Evolutionary conservation across 2,329 filamentous ascomycete species (phyloP).

Genomic region (Madurella fahalii): DNA sequence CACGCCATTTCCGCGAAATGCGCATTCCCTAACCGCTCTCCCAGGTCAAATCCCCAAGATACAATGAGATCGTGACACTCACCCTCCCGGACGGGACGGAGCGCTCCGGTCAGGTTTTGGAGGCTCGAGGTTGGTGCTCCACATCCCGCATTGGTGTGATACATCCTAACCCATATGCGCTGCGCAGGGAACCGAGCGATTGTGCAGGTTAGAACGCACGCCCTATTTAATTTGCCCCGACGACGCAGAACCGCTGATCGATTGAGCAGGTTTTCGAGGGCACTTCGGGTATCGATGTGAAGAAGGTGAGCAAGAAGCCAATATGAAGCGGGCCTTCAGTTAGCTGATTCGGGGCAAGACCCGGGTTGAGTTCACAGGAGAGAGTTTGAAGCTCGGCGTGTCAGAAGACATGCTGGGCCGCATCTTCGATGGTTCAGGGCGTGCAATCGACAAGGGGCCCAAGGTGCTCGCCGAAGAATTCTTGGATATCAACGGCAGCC

Average conservation of each 20-base stretch:
- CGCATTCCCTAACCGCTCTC: constrained; percentile 23
- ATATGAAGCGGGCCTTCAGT: background rate
- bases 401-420: constrained; percentile 99
- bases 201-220: constrained; percentile 79
- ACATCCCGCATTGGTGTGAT: constrained; percentile 19
- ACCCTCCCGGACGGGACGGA: constrained; percentile 93
- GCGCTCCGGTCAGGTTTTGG: constrained; percentile 90
- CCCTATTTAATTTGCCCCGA: background rate
- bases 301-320: constrained; percentile 65
- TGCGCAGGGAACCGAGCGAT: constrained; percentile 79
- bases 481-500: constrained; percentile 97
- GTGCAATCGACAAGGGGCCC: constrained; percentile 97
- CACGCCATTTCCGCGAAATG: constrained; percentile 11
- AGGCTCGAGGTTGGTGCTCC: constrained; percentile 74
- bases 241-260: constrained; percentile 25
- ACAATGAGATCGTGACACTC: constrained; percentile 96
- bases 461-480: constrained; percentile 98
- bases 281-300: constrained; percentile 95
- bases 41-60: constrained; percentile 94
- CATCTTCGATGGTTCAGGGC: constrained; percentile 96
- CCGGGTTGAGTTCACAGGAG: constrained; percentile 93
- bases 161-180: constrained; percentile 1
- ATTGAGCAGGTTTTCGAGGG: constrained; percentile 83
- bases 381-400: constrained; percentile 97
- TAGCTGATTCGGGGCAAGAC: constrained; percentile 54